Base-by-base conservation (phyloP, 345 rosid species). In the Hibiscus tridactylites region DNA sequence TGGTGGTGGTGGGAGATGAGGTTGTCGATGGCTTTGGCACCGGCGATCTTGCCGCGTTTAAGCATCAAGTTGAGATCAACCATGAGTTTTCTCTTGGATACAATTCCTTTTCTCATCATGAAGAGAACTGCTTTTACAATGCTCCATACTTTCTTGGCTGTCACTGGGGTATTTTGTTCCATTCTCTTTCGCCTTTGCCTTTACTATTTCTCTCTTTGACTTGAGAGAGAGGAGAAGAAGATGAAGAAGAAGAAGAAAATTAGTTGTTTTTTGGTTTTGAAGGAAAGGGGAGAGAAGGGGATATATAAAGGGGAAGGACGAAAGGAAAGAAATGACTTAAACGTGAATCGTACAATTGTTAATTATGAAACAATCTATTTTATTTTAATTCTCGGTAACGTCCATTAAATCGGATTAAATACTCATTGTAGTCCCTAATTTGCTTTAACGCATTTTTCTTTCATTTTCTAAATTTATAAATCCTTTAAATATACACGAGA, bases 31-130 rank as follows among this genome's bases (percentile, higher is more conserved):
- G 88, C 88, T 72, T 89, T 89, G 19, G 66, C 33, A 44, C 84
- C 57, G 57, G 91, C 91, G 61, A 87, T 79, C 80, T 91, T 90
- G 80, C 97, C 95, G 2, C 96, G 95, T 71, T 90, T 90, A 67
- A 91, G 84, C 80, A 90, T 73, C 79, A 91, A 63, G 85, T 82
- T 86, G 79, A 91, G 87, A 75, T 91, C 95, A 13, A 88, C 75
- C 64, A 90, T 69, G 76, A 87, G 86, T 59, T 81, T 91, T 29
- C 86, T 87, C 76, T 86, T 88, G 47, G 74, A 28, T 17, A 87
- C 81, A 8, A 88, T 72, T 61, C 91, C 95, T 71, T 84, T 91
- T 71, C 87, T 80, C 65, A 88, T 64, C 95, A 91, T 90, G 91
- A 86, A 88, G 77, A 81, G 65, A 28, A 88, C 80, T 12, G 83